Conservation (phyloP, 805 yeast species). For the Torulaspora gathmanii region DNA sequence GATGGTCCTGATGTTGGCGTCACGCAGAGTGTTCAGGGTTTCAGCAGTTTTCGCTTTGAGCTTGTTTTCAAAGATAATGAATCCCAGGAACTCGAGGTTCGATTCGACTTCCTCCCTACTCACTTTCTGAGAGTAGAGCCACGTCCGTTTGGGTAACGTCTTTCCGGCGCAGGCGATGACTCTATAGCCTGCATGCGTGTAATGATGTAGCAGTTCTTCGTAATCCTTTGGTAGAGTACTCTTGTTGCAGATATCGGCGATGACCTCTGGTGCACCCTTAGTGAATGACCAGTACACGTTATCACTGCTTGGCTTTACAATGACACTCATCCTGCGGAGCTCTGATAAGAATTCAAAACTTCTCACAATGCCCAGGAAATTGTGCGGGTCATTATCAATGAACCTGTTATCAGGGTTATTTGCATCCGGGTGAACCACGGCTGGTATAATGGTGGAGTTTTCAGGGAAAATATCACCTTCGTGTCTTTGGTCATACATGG, state of each 20-base stretch:
- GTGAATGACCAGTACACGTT: conserved; percentile 53
- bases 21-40: conserved; percentile 54
- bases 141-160: conserved; percentile 40
- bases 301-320: conserved; percentile 47
- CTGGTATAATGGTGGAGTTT: conserved; percentile 43
- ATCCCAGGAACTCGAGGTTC: conserved; percentile 72
- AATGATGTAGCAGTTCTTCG: conserved; percentile 67
- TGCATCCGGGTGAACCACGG: conserved; percentile 44
- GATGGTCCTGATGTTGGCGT: conserved; percentile 72
- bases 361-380: conserved; percentile 45
- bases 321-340: conserved; percentile 85
- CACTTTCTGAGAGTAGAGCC: conserved; percentile 47
- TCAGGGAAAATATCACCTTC: conserved; percentile 41
- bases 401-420: conserved; percentile 32
- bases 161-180: conserved; percentile 92
- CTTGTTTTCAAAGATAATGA: conserved; percentile 88
- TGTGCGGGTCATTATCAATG: conserved; percentile 35
- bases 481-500: conserved; percentile 38
- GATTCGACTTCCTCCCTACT: conserved; percentile 65
- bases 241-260: conserved; percentile 68
- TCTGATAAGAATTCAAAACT: conserved; percentile 80
- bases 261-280: conserved; percentile 97
- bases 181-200: conserved; percentile 91
- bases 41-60: conserved; percentile 63
- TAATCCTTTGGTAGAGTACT: conserved; percentile 70